Evolutionary conservation across 2,329 filamentous ascomycete genomes (phyloP).

Genomic region (Coccinonectria pachysandricola): DNA sequence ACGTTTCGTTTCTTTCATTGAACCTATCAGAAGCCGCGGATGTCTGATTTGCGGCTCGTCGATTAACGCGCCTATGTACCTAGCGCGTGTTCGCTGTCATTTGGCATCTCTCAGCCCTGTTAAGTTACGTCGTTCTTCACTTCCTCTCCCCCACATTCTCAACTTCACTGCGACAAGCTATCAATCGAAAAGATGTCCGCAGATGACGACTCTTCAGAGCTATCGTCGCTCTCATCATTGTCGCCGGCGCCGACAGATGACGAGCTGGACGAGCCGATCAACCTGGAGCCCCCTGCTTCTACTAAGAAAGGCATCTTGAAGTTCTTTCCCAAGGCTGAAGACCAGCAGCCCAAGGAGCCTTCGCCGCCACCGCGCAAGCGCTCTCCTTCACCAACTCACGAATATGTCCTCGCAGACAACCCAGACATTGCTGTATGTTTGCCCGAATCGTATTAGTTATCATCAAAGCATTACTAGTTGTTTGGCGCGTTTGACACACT

Average conservation of each 20-base stretch:
- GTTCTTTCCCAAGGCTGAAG: constrained; percentile 53
- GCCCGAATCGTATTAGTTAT: background rate
- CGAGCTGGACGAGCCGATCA: constrained; percentile 38
- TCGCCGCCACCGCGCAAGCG: constrained; percentile 66
- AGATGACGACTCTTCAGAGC: constrained; percentile 53
- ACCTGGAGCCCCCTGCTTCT: constrained; percentile 22
- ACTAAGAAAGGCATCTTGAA: constrained; percentile 54
- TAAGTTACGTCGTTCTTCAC: constrained; percentile 22
- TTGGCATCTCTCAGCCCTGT: too few relatives aligned
- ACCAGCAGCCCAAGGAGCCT: constrained; percentile 42
- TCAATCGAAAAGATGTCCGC: constrained; percentile 39
- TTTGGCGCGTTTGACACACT: constrained; percentile 28
- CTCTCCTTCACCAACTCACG: constrained; percentile 79
- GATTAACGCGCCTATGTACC: constrained; percentile 5
- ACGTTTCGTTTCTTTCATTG: too few relatives aligned
- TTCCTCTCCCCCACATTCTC: constrained; percentile 22
- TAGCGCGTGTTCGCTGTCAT: constrained; percentile 27
- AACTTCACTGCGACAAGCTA: constrained; percentile 18
- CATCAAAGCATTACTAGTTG: background rate
- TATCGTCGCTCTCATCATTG: constrained; percentile 46
- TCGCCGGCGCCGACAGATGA: constrained; percentile 35
- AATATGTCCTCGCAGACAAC: constrained; percentile 84
- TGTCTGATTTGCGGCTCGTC: constrained; percentile 23
- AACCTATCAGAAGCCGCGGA: constrained; percentile 21
- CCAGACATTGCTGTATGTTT: constrained; percentile 79